Conservation (phyloP, 176 grass and related monocot species). For the Aegilops longissima region DNA sequence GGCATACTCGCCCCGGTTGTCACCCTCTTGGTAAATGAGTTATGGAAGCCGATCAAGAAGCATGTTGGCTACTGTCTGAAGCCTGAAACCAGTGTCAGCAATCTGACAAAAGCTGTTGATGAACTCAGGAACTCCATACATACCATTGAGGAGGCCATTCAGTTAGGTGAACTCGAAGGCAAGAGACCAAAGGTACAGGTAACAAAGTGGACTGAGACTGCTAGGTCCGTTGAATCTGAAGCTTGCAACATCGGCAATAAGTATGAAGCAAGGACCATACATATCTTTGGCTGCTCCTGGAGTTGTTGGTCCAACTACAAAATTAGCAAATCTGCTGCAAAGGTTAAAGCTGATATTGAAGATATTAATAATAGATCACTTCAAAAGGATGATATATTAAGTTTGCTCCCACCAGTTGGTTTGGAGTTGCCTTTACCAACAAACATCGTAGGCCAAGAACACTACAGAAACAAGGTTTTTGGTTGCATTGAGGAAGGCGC, state of each 20-base stretch:
- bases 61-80: neutral
- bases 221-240: neutral
- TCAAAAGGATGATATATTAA: neutral
- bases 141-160: neutral
- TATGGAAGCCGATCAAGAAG: slow-evolving; percentile 5
- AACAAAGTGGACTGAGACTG: neutral
- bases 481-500: neutral
- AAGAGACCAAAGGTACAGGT: neutral
- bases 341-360: neutral
- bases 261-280: neutral
- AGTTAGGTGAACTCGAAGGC: neutral
- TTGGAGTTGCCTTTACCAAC: neutral
- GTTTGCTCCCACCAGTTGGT: neutral
- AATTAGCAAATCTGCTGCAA: neutral
- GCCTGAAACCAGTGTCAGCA: neutral
- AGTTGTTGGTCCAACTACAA: slow-evolving; percentile 14
- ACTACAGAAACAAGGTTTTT: neutral
- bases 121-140: neutral
- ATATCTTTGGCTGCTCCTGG: neutral
- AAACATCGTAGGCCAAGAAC: neutral
- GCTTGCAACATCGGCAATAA: neutral
- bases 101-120: neutral
- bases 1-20: neutral
- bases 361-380: neutral
- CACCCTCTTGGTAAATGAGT: neutral